phyloP scores from a whole-genome alignment of 306 rosid species.

The Inga leiocalycina region DNA sequence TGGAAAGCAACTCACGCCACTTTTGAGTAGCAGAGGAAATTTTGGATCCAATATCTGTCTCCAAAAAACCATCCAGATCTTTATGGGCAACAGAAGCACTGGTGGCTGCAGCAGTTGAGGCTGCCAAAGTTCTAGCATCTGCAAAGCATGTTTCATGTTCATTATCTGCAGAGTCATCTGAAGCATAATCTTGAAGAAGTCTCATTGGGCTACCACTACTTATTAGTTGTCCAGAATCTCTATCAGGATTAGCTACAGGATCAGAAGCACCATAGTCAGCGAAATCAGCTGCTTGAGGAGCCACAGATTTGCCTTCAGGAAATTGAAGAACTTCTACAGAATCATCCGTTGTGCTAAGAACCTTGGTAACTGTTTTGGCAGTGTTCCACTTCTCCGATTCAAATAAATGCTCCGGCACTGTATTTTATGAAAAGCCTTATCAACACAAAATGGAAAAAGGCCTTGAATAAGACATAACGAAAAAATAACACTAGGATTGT shows the following conservation, averaged over 20 bases:
- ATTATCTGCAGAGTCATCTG: slow-evolving; percentile 73
- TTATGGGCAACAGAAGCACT: slow-evolving; percentile 36
- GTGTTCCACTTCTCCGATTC: slow-evolving; percentile 35
- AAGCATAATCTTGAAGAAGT: slow-evolving; percentile 87
- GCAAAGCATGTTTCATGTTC: slow-evolving; percentile 40
- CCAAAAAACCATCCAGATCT: slow-evolving; percentile 39
- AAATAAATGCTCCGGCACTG: slow-evolving; percentile 43
- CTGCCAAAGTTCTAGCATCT: slow-evolving; percentile 39
- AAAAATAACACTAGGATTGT: slow-evolving; percentile 21
- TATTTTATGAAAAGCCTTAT: slow-evolving; percentile 36
- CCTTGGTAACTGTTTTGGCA: slow-evolving; percentile 38
- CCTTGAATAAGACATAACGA: slow-evolving; percentile 14
- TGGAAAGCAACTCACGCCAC: slow-evolving; percentile 36
- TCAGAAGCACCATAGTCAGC: slow-evolving; percentile 35
- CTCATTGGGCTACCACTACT: slow-evolving; percentile 65
- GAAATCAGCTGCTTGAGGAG: slow-evolving; percentile 38
- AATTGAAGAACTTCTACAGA: slow-evolving; percentile 44
- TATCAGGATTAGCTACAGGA: slow-evolving; percentile 39
- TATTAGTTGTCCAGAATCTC: slow-evolving; percentile 39
- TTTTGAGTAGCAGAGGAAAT: slow-evolving; percentile 33
- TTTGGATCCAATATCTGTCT: slow-evolving; percentile 37
- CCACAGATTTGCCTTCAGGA: slow-evolving; percentile 30
- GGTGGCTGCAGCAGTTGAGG: slow-evolving; percentile 43
- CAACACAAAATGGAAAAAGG: slow-evolving; percentile 22
- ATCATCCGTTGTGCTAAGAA: slow-evolving; percentile 31